phyloP scores from a whole-genome alignment of 176 grass and related monocot species.

The Phoenix roebelenii region DNA sequence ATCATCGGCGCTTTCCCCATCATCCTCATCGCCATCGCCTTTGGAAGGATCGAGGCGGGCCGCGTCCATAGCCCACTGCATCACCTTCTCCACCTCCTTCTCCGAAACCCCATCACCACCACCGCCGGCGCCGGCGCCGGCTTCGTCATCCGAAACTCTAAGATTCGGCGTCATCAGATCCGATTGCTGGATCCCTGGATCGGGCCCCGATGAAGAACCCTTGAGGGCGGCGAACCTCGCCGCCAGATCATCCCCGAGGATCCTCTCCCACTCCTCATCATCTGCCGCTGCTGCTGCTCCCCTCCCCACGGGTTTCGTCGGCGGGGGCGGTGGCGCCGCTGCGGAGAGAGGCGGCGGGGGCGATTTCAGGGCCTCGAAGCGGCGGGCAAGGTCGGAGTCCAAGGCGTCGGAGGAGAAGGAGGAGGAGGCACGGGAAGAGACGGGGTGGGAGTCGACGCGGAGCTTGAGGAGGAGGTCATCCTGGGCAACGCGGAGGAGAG shows the following conservation, averaged over 20 bases:
- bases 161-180: not conserved
- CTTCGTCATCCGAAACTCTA: not conserved
- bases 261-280: slow-evolving; percentile 2
- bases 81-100: slow-evolving; percentile 76
- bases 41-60: slow-evolving; percentile 37
- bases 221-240: slow-evolving; percentile 51
- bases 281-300: not conserved
- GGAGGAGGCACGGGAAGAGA: slow-evolving; percentile 21
- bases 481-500: slow-evolving; percentile 53
- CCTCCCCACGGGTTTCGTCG: not conserved
- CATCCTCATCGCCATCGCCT: not conserved
- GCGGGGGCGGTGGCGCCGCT: not conserved
- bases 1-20: slow-evolving; percentile 2
- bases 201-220: slow-evolving; percentile 9
- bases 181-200: not conserved
- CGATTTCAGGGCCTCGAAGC: slow-evolving; percentile 46
- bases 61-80: slow-evolving; percentile 70
- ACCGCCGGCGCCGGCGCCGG: not conserved
- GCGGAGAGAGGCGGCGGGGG: not conserved
- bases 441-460: slow-evolving; percentile 26
- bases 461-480: slow-evolving; percentile 58
- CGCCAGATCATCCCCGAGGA: slow-evolving; percentile 38
- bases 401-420: slow-evolving; percentile 19
- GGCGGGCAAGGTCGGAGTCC: slow-evolving; percentile 39
- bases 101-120: slow-evolving; percentile 1